Evolutionary conservation across 2,329 filamentous ascomycete genomes (phyloP).

Genomic region (Fusarium agapanthi): DNA sequence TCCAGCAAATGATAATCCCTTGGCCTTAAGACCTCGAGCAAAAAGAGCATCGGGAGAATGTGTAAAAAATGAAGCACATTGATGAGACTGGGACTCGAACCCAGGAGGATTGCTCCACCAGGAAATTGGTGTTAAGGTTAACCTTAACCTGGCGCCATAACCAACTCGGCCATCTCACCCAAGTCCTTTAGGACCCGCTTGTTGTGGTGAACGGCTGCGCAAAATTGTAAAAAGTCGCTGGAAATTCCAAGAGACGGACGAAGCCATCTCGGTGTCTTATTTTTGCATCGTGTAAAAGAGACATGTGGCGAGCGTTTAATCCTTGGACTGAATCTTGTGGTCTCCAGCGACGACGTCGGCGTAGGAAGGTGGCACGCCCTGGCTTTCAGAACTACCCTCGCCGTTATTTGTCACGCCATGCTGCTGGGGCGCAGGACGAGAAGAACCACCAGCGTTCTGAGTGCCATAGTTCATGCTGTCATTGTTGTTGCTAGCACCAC

Average conservation of each 20-base stretch:
- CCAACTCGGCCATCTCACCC: slow-evolving; percentile 42
- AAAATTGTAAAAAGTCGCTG: slow-evolving; percentile 17
- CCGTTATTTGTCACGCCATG: slow-evolving; percentile 49
- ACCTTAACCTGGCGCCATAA: slow-evolving; percentile 43
- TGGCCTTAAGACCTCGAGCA: neutral
- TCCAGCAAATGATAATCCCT: neutral
- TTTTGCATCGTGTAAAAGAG: neutral
- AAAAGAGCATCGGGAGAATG: slow-evolving; percentile 5
- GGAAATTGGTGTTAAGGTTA: slow-evolving; percentile 37
- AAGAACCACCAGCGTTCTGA: slow-evolving; percentile 39
- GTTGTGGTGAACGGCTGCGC: slow-evolving; percentile 5
- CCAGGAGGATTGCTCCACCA: slow-evolving; percentile 42
- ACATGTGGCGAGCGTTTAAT: slow-evolving; percentile 31
- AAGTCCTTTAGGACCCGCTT: slow-evolving; percentile 29
- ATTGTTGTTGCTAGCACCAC: slow-evolving; percentile 26
- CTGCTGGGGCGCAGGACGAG: slow-evolving; percentile 42
- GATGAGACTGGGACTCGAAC: slow-evolving; percentile 43
- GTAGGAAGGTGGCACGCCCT: slow-evolving; percentile 80
- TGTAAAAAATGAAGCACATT: slow-evolving; percentile 25
- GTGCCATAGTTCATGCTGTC: slow-evolving; percentile 57
- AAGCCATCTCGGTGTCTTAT: neutral
- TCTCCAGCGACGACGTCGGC: slow-evolving; percentile 90
- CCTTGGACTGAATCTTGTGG: slow-evolving; percentile 79
- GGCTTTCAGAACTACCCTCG: slow-evolving; percentile 51
- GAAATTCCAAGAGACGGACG: neutral